Conservation (phyloP, 192 early-diverging fungal genomes). For the Backusella westeae region DNA sequence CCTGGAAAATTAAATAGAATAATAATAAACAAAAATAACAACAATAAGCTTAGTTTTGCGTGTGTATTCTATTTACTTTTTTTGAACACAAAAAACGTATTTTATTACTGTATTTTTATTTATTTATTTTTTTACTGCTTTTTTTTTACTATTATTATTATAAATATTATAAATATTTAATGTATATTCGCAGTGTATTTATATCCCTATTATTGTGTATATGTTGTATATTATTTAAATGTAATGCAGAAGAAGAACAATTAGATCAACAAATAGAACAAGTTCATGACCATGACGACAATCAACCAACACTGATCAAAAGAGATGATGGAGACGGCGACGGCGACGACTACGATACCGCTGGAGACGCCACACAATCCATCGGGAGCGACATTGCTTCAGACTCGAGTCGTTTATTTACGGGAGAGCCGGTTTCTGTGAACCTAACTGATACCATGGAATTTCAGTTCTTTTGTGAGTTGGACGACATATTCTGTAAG, state of each 20-base stretch:
- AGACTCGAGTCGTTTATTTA: not conserved
- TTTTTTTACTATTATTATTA: not conserved
- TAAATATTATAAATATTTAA: constrained; percentile 5
- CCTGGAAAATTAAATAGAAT: constrained; percentile 10
- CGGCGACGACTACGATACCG: not conserved
- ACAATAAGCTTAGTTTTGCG: too few relatives aligned
- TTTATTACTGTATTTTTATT: not conserved
- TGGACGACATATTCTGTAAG: constrained; percentile 1
- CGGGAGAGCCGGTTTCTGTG: not conserved
- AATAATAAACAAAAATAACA: not conserved
- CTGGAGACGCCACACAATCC: not conserved
- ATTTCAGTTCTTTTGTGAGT: constrained; percentile 1
- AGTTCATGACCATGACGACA: not conserved
- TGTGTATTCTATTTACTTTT: too few relatives aligned
- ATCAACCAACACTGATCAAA: not conserved
- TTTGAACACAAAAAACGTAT: not conserved
- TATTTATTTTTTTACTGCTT: not conserved
- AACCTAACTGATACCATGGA: not conserved
- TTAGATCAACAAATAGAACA: not conserved
- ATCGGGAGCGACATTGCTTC: not conserved
- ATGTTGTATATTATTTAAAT: constrained; percentile 5
- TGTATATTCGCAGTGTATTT: constrained; percentile 8
- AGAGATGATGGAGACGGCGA: not conserved
- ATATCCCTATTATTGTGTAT: constrained; percentile 4
- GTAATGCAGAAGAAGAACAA: not conserved